phyloP scores from a whole-genome alignment of 1,284 basidiomycete genomes.

The Phlebopus sp. region DNA sequence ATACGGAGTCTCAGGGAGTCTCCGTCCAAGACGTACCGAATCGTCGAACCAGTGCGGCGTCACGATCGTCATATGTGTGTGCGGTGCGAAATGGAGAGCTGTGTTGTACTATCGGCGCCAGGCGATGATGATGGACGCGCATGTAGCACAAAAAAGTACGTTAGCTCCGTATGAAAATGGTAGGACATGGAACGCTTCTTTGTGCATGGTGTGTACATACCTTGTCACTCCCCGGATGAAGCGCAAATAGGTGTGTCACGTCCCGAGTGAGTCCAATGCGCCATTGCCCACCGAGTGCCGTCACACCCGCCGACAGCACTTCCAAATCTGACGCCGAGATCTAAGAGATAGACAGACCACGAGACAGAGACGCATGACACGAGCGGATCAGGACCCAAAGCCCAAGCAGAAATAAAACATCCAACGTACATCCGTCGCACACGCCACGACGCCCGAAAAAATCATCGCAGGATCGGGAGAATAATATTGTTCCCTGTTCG shows the following conservation, averaged over 20 bases:
- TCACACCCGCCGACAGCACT: slow-evolving; percentile 69
- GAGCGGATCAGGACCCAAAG: slow-evolving; percentile 5
- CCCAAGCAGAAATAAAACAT: not conserved
- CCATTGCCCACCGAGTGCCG: slow-evolving; percentile 81
- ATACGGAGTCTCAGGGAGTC: slow-evolving; percentile 59
- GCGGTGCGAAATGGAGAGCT: slow-evolving; percentile 55
- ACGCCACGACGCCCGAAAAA: slow-evolving; percentile 80
- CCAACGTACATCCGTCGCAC: slow-evolving; percentile 58
- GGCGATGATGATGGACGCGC: too few relatives aligned
- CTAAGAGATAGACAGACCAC: slow-evolving; percentile 32
- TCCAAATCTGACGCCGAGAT: slow-evolving; percentile 65
- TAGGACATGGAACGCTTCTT: not conserved
- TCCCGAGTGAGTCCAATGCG: slow-evolving; percentile 73
- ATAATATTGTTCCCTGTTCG: slow-evolving; percentile 52
- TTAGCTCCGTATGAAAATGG: not conserved
- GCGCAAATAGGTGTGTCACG: slow-evolving; percentile 81
- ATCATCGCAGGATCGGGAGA: slow-evolving; percentile 74
- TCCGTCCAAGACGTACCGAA: slow-evolving; percentile 59
- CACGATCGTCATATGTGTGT: slow-evolving; percentile 58
- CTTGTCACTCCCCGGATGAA: slow-evolving; percentile 49
- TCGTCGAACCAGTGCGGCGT: slow-evolving; percentile 87
- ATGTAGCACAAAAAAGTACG: too few relatives aligned
- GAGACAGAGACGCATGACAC: not conserved
- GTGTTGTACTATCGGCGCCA: slow-evolving; percentile 46
- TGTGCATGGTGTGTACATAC: slow-evolving; percentile 8